Evolutionary conservation across 2,329 filamentous ascomycete species (phyloP), one percentile per base, ranked within the genome.

Genomic region (Apiospora pterosperma): DNA sequence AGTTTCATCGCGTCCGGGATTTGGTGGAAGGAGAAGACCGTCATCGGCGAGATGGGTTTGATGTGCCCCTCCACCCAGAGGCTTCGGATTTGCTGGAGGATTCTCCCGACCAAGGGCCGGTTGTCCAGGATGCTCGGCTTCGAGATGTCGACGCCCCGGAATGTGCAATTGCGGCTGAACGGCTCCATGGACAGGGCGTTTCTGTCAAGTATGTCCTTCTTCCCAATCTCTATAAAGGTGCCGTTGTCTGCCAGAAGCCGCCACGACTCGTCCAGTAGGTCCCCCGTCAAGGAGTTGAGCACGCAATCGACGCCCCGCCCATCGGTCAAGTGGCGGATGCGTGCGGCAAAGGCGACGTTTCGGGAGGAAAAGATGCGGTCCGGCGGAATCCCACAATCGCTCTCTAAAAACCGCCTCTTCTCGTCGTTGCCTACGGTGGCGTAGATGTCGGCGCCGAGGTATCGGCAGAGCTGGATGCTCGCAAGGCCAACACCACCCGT

Each of bases 341-440:
- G 66, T 1, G 67, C 42, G 2, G 67, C 72, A 48, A 80, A 79
- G 0, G 66, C 61, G 25, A 77, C 75, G 10, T 77, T 72, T 16
- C 77, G 74, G 0, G 73, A 76, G 41, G 67, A 69, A 64, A 79
- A 76, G 0, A 80, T 77, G 38, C 70, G 75, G 11, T 68, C 64
- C 2, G 52, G 6, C 0, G 73, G 72, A 21, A 81, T 76, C 1
- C 69, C 68, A 59, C 68, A 79, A 0, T 63, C 64, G 1, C 68
- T n/a, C 5, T 73, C 63, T 2, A 86, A 67, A 0, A 79, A 70
- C 1, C 75, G 28, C 3, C 63, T 62, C 44, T 70, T 70, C 41
- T 69, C 67, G 1, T 68, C 65, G 1, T 69, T 70, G 10, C 69
- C 67, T 1, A 69, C 70, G 0, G 70, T 70, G 3, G 64, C 68